phyloP scores from a whole-genome alignment of 345 rosid species.

The Brassica incana region DNA sequence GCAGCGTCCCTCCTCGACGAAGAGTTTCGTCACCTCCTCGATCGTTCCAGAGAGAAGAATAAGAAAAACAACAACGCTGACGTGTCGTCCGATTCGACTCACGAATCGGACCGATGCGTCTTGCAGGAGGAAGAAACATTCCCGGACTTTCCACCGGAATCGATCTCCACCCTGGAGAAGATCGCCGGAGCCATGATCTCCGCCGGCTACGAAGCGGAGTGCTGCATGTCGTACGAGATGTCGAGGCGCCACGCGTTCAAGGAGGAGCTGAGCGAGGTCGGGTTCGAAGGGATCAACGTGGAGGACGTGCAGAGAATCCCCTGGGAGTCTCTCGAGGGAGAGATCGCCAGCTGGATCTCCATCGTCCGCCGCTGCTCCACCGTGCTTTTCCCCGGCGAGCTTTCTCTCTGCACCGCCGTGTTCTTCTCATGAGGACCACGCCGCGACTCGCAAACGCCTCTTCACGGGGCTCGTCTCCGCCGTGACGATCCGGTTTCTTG shows the following conservation, averaged over 20 bases:
- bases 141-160: not conserved
- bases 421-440: not conserved
- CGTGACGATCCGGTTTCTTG: not conserved
- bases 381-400: not conserved
- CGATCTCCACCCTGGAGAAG: not conserved
- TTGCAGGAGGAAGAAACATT: not conserved
- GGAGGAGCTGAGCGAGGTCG: not conserved
- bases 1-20: conserved; percentile 64
- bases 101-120: not conserved
- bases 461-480: not conserved
- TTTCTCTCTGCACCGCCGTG: not conserved
- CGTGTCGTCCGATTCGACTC: not conserved
- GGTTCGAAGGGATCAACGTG: not conserved
- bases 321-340: not conserved
- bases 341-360: not conserved
- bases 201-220: not conserved
- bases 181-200: not conserved
- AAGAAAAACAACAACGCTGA: not conserved
- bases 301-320: not conserved
- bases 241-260: not conserved
- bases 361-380: not conserved
- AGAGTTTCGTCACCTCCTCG: conserved; percentile 60
- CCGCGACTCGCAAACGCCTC: not conserved
- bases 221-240: not conserved
- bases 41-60: conserved; percentile 32